Conservation (phyloP, 1,284 basidiomycete species). For the Tilletia horrida region DNA sequence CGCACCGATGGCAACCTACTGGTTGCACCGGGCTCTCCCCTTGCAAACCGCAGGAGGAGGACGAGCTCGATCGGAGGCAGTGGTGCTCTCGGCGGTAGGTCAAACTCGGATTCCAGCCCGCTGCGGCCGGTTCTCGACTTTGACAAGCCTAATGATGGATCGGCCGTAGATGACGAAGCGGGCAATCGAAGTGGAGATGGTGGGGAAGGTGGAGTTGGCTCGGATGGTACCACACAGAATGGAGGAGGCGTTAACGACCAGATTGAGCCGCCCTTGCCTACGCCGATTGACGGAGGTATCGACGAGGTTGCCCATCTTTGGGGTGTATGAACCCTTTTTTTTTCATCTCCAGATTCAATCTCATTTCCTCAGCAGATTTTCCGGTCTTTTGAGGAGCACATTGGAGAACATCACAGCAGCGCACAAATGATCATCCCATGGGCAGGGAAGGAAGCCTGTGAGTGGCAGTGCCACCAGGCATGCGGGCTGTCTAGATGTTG, state of each 20-base stretch:
- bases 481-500: too few species aligned
- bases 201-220: constrained; percentile 16
- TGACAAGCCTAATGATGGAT: constrained; percentile 32
- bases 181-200: constrained; percentile 24
- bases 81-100: constrained; percentile 17
- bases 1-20: neutral
- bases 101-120: constrained; percentile 33
- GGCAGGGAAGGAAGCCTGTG: too few species aligned
- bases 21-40: constrained; percentile 10
- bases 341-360: constrained; percentile 4
- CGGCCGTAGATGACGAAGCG: constrained; percentile 34
- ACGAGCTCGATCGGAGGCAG: neutral
- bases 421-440: too few species aligned
- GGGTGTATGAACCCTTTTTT: neutral
- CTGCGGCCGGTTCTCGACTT: constrained; percentile 41
- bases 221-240: neutral
- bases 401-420: too few species aligned
- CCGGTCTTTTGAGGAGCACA: too few species aligned
- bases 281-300: constrained; percentile 44
- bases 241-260: neutral
- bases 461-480: too few species aligned
- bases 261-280: constrained; percentile 16
- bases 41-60: constrained; percentile 1
- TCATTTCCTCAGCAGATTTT: too few species aligned
- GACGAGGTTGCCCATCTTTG: constrained; percentile 27